A percentile compares a stretch with the other conserved stretches of the same genome.
phyloP scores from a whole-genome alignment of 2,329 filamentous ascomycete genomes.

The Penicillium sp. region DNA sequence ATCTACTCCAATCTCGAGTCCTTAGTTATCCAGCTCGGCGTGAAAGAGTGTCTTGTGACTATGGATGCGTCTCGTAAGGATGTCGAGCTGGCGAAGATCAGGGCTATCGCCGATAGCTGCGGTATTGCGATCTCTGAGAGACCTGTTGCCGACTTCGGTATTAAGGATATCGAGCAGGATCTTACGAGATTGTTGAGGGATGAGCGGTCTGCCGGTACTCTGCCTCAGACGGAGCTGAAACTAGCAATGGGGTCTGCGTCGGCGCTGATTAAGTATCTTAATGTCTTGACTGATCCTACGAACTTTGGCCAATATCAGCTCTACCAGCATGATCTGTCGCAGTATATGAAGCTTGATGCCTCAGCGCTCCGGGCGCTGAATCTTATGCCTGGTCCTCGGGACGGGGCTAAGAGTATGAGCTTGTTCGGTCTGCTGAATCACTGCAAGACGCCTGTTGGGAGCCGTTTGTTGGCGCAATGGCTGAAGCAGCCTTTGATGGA shows the following conservation, averaged over 20 bases:
- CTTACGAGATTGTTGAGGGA: conserved; percentile 82
- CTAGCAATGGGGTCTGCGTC: conserved; percentile 94
- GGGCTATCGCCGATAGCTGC: conserved; percentile 86
- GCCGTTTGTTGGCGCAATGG: conserved; percentile 88
- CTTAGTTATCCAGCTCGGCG: conserved; percentile 89
- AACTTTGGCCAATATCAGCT: conserved; percentile 98
- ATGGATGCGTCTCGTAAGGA: conserved; percentile 78
- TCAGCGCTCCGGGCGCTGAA: conserved; percentile 92
- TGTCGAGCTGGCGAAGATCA: conserved; percentile 80
- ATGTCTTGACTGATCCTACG: conserved; percentile 81
- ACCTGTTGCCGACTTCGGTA: conserved; percentile 72
- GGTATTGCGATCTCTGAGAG: conserved; percentile 86
- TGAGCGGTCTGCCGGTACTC: conserved; percentile 69
- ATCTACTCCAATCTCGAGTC: conserved; percentile 98
- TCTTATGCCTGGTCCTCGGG: conserved; percentile 90
- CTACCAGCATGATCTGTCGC: conserved; percentile 93
- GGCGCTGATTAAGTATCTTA: conserved; percentile 90
- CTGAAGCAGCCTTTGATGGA: conserved; percentile 96
- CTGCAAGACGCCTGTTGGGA: conserved; percentile 94
- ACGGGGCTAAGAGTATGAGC: conserved; percentile 97
- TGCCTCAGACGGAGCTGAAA: conserved; percentile 90
- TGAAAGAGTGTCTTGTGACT: conserved; percentile 89
- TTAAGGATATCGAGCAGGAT: conserved; percentile 93
- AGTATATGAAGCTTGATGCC: conserved; percentile 98
- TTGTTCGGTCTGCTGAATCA: conserved; percentile 91